Evolutionary conservation across 805 yeast genomes (phyloP).

Genomic region (Yarrowia osloensis): DNA sequence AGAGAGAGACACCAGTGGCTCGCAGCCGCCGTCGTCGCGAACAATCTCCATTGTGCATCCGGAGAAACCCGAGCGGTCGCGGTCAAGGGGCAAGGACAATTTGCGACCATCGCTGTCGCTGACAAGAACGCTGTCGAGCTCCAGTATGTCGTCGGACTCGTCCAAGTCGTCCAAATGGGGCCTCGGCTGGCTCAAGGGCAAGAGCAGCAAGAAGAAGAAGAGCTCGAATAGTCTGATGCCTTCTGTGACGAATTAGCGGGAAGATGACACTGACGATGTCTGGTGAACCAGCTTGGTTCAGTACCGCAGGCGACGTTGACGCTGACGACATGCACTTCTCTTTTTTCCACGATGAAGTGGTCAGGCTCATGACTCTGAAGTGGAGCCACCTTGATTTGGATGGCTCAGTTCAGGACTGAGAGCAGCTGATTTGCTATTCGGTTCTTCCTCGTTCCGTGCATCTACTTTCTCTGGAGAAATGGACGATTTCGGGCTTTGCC

Average conservation of each 20-base stretch:
- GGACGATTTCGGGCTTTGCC: too few species aligned
- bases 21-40: constrained; percentile 21
- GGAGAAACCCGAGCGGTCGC: constrained; percentile 22
- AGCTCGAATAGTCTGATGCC: background rate
- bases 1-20: constrained; percentile 14
- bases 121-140: constrained; percentile 25
- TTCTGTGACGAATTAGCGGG: constrained; percentile 12
- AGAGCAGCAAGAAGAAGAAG: constrained; percentile 22
- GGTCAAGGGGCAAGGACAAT: constrained; percentile 18
- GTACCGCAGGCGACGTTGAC: too few species aligned
- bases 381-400: too few species aligned
- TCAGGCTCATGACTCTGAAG: too few species aligned
- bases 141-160: constrained; percentile 23
- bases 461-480: too few species aligned
- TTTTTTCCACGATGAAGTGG: too few species aligned
- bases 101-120: constrained; percentile 22
- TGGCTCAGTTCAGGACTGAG: too few species aligned
- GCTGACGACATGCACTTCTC: too few species aligned
- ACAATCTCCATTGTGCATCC: constrained; percentile 29
- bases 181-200: constrained; percentile 25
- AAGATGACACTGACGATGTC: too few species aligned
- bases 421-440: too few species aligned
- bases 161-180: constrained; percentile 30
- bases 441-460: too few species aligned
- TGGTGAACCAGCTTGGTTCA: too few species aligned